These are phyloP conservation scores for Nicotiana tomentosiformis DNA, from an alignment of 257 asterid species.

Conservation along the genomic window DNA sequence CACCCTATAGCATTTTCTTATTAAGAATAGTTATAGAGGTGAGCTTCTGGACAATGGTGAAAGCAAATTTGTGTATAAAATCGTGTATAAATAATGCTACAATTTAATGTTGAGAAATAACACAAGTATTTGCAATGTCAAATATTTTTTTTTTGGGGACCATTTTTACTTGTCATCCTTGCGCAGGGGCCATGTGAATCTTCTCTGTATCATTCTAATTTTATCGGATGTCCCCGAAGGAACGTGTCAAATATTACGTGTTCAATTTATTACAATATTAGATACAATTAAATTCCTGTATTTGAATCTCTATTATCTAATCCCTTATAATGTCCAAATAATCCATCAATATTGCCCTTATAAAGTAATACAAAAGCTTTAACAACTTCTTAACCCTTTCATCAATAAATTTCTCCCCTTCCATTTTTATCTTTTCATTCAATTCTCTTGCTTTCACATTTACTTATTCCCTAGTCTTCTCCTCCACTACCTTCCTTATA, in stretches of 20 bases:
- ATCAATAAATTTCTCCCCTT: neutral
- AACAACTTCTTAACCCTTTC: neutral
- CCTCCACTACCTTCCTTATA: neutral
- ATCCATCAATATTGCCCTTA: neutral
- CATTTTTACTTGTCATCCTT: slow-evolving; percentile 7
- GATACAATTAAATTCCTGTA: neutral
- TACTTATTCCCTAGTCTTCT: neutral
- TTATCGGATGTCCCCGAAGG: slow-evolving; percentile 21
- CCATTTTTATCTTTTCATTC: neutral
- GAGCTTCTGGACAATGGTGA: neutral
- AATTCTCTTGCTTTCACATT: neutral
- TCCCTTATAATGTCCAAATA: neutral
- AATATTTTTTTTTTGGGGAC: neutral
- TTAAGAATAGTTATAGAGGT: neutral
- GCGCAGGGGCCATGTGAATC: slow-evolving; percentile 24
- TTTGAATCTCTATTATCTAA: neutral
- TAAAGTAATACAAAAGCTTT: neutral
- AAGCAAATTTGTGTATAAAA: neutral
- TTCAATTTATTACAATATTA: neutral
- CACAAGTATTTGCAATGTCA: neutral
- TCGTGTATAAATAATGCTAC: neutral
- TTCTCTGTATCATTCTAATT: slow-evolving; percentile 23
- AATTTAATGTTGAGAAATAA: neutral
- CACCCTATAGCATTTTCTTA: neutral
- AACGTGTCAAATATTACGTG: neutral